Evolutionary conservation across 495 filamentous ascomycete species (phyloP).

Genomic region (Lepidopterella palustris): DNA sequence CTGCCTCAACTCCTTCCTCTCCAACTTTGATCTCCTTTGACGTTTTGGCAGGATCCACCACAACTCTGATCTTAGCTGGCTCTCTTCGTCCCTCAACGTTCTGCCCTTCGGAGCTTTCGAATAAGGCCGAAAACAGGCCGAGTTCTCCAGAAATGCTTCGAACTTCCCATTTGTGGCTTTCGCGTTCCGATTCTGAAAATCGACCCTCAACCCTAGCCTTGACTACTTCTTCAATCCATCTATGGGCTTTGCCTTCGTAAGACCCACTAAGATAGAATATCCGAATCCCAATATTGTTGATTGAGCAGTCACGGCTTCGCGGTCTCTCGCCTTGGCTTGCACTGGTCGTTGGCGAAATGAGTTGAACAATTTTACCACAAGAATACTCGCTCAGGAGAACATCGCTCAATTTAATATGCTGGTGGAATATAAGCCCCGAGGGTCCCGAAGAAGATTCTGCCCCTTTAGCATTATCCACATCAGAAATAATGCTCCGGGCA

Average conservation of each 20-base stretch:
- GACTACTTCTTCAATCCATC: conserved; percentile 76
- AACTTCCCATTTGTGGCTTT: conserved; percentile 72
- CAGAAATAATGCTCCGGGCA: conserved; percentile 71
- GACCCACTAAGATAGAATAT: conserved; percentile 61
- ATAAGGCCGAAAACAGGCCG: conserved; percentile 66
- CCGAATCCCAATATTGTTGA: conserved; percentile 33
- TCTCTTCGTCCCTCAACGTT: conserved; percentile 50
- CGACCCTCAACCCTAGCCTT: conserved; percentile 82
- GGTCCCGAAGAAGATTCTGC: conserved; percentile 39
- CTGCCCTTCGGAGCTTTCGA: conserved; percentile 54
- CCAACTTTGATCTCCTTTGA: conserved; percentile 54
- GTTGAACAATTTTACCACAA: conserved; percentile 65
- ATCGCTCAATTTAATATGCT: conserved; percentile 62
- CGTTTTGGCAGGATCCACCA: conserved; percentile 54
- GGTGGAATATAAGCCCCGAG: conserved; percentile 66
- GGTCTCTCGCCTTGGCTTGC: conserved; percentile 19
- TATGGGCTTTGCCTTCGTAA: conserved; percentile 72
- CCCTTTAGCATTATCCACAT: conserved; percentile 64
- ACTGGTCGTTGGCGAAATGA: conserved; percentile 42
- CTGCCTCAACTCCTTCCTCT: conserved; percentile 63
- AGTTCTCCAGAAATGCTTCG: conserved; percentile 57
- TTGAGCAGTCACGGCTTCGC: conserved; percentile 14
- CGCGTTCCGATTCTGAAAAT: conserved; percentile 69
- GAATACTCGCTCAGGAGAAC: conserved; percentile 70
- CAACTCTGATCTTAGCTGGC: conserved; percentile 53